Evolutionary conservation across 306 rosid species (phyloP).

Genomic region (Lathyrus sativus): DNA sequence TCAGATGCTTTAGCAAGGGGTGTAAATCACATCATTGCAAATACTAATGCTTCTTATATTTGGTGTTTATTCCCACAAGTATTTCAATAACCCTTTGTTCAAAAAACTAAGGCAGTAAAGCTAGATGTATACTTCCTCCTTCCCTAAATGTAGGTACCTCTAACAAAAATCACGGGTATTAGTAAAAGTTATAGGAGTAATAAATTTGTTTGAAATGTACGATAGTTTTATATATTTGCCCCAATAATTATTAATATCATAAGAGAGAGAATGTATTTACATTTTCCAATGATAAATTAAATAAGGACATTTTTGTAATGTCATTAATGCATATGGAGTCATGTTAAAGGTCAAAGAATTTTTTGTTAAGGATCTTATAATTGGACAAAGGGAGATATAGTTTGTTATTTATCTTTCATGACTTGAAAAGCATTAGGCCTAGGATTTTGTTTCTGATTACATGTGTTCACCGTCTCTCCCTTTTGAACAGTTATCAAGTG

Average conservation of each 20-base stretch:
- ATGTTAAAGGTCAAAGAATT: no score
- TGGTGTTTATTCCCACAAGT: neutral
- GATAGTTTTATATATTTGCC: no score
- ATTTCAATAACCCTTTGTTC: slow-evolving; percentile 30
- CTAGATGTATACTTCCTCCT: neutral
- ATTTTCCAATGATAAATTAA: no score
- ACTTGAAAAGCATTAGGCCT: slow-evolving; percentile 19
- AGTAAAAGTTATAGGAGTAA: no score
- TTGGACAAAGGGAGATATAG: neutral
- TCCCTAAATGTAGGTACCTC: no score
- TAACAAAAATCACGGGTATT: no score
- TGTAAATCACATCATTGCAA: neutral
- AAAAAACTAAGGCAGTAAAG: slow-evolving; percentile 6
- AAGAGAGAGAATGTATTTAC: no score
- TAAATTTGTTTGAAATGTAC: no score
- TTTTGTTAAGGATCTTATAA: no score
- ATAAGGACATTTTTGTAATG: no score
- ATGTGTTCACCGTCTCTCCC: slow-evolving; percentile 28
- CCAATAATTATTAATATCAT: no score
- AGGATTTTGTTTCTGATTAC: slow-evolving; percentile 31
- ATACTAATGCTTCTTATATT: slow-evolving; percentile 32
- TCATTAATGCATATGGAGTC: no score
- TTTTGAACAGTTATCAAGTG: slow-evolving; percentile 66
- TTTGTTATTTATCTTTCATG: slow-evolving; percentile 4
- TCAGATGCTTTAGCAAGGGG: slow-evolving; percentile 10